phyloP scores from a whole-genome alignment of 306 rosid genomes.

The Datisca glomerata region DNA sequence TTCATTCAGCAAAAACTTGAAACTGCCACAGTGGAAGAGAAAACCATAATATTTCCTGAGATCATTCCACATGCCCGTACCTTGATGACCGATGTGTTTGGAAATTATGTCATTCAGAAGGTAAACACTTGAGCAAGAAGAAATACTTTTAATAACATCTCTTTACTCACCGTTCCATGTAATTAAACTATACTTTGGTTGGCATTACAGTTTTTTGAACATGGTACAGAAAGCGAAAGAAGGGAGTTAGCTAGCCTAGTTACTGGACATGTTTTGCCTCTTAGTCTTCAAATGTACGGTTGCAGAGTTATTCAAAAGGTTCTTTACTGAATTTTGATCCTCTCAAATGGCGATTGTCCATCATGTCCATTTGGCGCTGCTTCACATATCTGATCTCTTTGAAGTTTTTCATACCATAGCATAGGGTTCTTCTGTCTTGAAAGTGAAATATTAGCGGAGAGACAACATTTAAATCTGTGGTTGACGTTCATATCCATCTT shows the following conservation, averaged over 20 bases:
- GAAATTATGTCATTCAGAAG: conserved; percentile 95
- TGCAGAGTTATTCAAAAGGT: conserved; percentile 99
- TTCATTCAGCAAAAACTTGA: conserved; percentile 96
- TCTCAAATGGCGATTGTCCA: too few relatives aligned
- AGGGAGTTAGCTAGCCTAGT: conserved; percentile 71
- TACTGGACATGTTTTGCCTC: conserved; percentile 77
- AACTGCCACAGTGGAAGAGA: conserved; percentile 70
- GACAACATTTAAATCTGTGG: too few relatives aligned
- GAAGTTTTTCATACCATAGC: too few relatives aligned
- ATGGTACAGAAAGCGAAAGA: conserved; percentile 79
- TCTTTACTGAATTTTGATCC: conserved; percentile 15
- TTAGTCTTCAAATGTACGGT: conserved; percentile 98
- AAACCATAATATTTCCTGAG: conserved; percentile 73
- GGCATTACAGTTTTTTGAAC: conserved; percentile 78
- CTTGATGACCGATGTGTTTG: conserved; percentile 95
- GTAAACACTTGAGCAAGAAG: conserved; percentile 29
- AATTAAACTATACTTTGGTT: conserved; percentile 17
- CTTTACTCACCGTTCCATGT: conserved; percentile 1
- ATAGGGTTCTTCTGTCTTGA: too few relatives aligned
- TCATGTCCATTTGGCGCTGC: too few relatives aligned
- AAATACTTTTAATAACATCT: conserved; percentile 12
- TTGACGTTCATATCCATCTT: too few relatives aligned
- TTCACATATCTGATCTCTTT: too few relatives aligned
- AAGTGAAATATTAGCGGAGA: too few relatives aligned
- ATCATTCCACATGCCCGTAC: conserved; percentile 72